Evolutionary conservation across 495 filamentous ascomycete species (phyloP).

Genomic region (Daldinia caldariorum): DNA sequence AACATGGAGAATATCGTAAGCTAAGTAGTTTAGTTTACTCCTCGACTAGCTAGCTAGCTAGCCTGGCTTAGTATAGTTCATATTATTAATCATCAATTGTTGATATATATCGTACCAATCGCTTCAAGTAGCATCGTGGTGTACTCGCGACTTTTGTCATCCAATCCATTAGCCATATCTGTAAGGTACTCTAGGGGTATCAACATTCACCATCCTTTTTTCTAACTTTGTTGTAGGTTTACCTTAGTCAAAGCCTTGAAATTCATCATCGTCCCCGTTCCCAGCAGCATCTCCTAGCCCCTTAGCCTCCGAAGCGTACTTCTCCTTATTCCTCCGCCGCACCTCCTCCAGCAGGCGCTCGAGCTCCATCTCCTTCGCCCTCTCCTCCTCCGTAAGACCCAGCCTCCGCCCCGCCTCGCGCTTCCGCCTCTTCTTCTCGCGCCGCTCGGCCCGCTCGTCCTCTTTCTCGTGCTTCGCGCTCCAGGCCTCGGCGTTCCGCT

Average conservation of each 20-base stretch:
- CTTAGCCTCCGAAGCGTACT: constrained; percentile 46
- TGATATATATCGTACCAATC: neutral
- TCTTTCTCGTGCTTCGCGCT: constrained; percentile 79
- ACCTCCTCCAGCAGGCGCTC: constrained; percentile 78
- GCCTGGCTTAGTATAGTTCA: too few species aligned
- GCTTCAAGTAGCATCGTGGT: neutral
- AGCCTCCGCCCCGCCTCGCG: constrained; percentile 73
- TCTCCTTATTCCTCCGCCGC: constrained; percentile 63
- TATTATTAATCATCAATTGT: too few species aligned
- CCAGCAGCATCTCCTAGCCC: constrained; percentile 11
- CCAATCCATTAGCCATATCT: neutral
- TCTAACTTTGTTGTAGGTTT: neutral
- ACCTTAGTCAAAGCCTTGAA: constrained; percentile 55
- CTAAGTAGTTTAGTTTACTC: too few species aligned
- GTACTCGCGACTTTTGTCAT: neutral
- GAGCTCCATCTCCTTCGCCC: constrained; percentile 72
- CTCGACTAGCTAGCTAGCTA: too few species aligned
- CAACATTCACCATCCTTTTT: neutral
- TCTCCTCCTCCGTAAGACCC: constrained; percentile 79
- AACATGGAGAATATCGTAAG: too few species aligned
- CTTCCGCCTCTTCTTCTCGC: constrained; percentile 78
- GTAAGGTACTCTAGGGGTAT: constrained; percentile 35
- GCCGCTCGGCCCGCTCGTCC: constrained; percentile 69
- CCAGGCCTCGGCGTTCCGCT: constrained; percentile 77
- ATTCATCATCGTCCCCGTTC: constrained; percentile 50